phyloP scores from a whole-genome alignment of 2,329 filamentous ascomycete species.

The Arthroderma sp. region DNA sequence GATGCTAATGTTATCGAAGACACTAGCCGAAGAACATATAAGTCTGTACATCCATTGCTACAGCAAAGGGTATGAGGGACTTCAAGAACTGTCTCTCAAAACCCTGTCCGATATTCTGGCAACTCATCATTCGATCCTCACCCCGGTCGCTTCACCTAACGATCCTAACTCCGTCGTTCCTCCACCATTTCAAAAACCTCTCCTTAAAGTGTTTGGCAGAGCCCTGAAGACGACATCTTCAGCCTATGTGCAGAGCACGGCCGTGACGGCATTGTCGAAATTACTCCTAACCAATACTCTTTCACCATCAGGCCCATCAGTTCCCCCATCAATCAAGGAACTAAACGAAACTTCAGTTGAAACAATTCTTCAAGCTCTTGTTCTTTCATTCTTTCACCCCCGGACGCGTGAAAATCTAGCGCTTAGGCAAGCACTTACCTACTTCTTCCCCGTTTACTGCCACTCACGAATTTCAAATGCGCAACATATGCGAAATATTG shows the following conservation, averaged over 20 bases:
- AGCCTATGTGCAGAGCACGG: conserved; percentile 65
- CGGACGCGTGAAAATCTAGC: conserved; percentile 66
- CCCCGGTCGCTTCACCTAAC: conserved; percentile 33
- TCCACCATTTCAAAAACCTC: conserved; percentile 41
- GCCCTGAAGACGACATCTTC: conserved; percentile 60
- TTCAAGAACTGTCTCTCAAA: conserved; percentile 82
- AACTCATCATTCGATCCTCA: conserved; percentile 69
- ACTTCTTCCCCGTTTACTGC: conserved; percentile 90
- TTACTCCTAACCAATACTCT: conserved; percentile 56
- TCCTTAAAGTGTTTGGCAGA: conserved; percentile 76
- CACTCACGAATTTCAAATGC: conserved; percentile 76
- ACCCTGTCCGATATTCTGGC: conserved; percentile 89
- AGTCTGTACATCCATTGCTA: conserved; percentile 93
- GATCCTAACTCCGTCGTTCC: conserved; percentile 38
- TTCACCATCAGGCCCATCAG: conserved; percentile 22
- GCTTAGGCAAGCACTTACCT: conserved; percentile 74
- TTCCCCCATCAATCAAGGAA: conserved; percentile 35
- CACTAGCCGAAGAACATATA: conserved; percentile 82
- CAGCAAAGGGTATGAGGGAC: conserved; percentile 73
- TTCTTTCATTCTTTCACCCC: conserved; percentile 81
- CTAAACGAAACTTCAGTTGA: conserved; percentile 48
- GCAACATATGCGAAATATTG: conserved; percentile 61
- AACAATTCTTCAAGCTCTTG: conserved; percentile 65
- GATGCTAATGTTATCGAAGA: conserved; percentile 28
- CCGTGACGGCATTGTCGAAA: conserved; percentile 71